Evolutionary conservation across 2,329 filamentous ascomycete species (phyloP), one percentile per base, ranked within the genome.

Genomic region (Talaromyces funiculosus): DNA sequence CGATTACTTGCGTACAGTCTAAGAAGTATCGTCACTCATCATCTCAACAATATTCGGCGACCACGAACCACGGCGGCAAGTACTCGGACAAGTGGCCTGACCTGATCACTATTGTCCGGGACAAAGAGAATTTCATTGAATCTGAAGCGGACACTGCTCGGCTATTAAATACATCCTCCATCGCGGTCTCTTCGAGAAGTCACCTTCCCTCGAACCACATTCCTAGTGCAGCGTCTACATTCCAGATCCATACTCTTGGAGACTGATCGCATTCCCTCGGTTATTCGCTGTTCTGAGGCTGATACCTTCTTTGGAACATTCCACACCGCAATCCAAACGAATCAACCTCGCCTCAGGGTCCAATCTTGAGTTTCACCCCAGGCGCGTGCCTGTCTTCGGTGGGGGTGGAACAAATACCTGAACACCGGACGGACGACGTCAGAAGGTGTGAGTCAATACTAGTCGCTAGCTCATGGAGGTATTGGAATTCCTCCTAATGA

Each of bases 401-500:
- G 58, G 54, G 47, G 45, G 53, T 56, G 55, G 54, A 45, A 57
- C 18, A 33, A 45, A 35, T 51, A 51, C 26, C n/a, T 33, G 37
- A 43, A 61, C 38, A 42, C 53, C n/a, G 53, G 55, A 54, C 49
- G 56, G 55, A 57, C 53, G 38, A 49, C 40, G 47, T 47, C 45
- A 43, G 29, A 47, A 49, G 54, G 60, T 53, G 54, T 42, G 38
- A 58, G 60, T 57, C 60, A 58, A 51, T 53, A 43, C 51, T 24
- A 26, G 51, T 37, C 57, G 35, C 45, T 42, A 57, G 53, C 55
- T 57, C 59, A 64, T 64, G 63, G 65, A 65, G 64, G 53, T 26
- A 47, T 53, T 64, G 53, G 54, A 59, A 64, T 65, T 63, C 59
- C 62, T 67, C 64, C 64, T 59, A 61, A 68, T 67, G 67, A 65